phyloP scores from a whole-genome alignment of 2,329 filamentous ascomycete genomes.

The Metarhizium guizhouense region DNA sequence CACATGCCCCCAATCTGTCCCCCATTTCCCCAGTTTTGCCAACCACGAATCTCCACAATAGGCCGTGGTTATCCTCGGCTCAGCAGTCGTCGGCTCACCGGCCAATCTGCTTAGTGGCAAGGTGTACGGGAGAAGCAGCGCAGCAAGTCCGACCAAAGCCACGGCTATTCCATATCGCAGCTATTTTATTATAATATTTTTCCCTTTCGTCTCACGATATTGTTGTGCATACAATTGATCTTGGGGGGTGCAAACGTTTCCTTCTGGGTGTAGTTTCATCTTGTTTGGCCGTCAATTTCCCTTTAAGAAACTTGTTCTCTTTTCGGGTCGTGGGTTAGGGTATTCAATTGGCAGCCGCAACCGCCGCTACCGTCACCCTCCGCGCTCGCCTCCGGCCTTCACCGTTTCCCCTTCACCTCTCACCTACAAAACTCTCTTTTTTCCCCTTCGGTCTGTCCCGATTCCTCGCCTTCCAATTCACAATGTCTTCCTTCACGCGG shows the following conservation, averaged over 20 bases:
- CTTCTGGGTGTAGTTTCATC: no score
- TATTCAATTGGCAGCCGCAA: neutral
- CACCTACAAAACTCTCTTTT: neutral
- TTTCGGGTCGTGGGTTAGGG: neutral
- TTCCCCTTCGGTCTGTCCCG: neutral
- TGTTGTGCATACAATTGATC: no score
- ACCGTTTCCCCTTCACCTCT: neutral
- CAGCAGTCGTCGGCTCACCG: slow-evolving; percentile 1
- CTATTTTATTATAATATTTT: no score
- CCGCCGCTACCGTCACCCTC: neutral
- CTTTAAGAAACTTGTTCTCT: neutral
- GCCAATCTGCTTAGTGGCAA: no score
- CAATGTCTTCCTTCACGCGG: slow-evolving; percentile 40
- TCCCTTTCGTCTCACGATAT: no score
- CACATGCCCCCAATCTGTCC: no score
- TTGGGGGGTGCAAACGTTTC: no score
- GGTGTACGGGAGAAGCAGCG: no score
- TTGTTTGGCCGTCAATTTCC: neutral
- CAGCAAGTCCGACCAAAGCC: no score
- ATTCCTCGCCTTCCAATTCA: slow-evolving; percentile 4
- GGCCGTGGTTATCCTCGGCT: slow-evolving; percentile 16
- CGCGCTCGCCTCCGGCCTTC: neutral
- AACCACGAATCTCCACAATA: no score
- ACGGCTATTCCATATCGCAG: no score
- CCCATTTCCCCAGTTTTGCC: no score